phyloP scores from a whole-genome alignment of 2,329 filamentous ascomycete species.

The Alternaria solani region DNA sequence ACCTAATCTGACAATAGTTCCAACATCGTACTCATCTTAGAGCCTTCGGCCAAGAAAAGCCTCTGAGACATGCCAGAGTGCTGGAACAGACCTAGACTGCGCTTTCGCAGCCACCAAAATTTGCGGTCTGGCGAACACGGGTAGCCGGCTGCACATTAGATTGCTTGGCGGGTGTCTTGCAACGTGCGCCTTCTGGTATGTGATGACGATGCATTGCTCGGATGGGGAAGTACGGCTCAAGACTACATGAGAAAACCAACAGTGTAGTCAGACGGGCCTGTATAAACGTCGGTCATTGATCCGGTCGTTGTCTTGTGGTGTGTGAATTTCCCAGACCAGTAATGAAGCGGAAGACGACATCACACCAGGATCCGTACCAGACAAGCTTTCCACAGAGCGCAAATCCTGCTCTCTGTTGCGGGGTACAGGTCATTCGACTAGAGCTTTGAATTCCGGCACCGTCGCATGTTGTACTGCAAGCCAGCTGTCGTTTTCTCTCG shows the following conservation, averaged over 20 bases:
- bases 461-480: background rate
- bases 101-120: background rate
- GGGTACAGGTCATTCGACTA: background rate
- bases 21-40: constrained; percentile 3
- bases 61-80: constrained; percentile 1
- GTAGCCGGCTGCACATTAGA: background rate
- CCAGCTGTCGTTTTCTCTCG: background rate
- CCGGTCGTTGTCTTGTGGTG: background rate
- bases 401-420: background rate
- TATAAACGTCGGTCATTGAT: background rate
- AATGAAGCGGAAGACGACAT: background rate
- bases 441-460: background rate
- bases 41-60: constrained; percentile 6
- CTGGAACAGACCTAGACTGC: background rate
- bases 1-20: background rate
- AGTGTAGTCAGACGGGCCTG: background rate
- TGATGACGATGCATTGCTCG: constrained; percentile 4
- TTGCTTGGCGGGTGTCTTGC: background rate
- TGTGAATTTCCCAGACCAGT: background rate
- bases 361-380: background rate
- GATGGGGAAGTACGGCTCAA: background rate
- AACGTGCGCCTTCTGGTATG: background rate
- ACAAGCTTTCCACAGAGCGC: background rate
- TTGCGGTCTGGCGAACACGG: constrained; percentile 7
- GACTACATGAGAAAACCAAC: background rate